A percentile compares a stretch with the other conserved stretches of the same genome.
These are phyloP conservation scores for Pugionium dolabratum DNA, from an alignment of 345 rosid species.

Conservation along the genomic window DNA sequence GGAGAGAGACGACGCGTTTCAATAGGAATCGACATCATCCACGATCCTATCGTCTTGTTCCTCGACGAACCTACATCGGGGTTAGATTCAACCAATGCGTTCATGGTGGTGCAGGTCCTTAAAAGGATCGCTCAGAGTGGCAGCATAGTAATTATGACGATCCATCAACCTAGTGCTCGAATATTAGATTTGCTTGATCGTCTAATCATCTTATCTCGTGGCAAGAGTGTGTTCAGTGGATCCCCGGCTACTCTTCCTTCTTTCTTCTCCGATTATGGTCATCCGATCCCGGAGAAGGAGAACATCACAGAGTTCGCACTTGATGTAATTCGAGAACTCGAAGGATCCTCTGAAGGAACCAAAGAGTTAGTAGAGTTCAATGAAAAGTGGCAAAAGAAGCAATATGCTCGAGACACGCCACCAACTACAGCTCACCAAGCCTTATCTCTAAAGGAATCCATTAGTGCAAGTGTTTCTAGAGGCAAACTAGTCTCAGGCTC, in stretches of 20 bases:
- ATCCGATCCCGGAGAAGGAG: constrained; percentile 73
- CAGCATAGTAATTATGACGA: constrained; percentile 75
- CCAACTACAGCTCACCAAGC: constrained; percentile 16
- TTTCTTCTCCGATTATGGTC: constrained; percentile 67
- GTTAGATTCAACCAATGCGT: constrained; percentile 80
- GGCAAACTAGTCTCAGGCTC: constrained; percentile 42
- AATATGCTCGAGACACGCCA: constrained; percentile 14
- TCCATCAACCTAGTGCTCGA: constrained; percentile 70
- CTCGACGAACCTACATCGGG: constrained; percentile 95
- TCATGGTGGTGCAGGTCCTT: constrained; percentile 81
- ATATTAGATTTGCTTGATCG: constrained; percentile 63
- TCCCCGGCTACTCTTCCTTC: constrained; percentile 53
- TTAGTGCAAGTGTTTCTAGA: constrained; percentile 34
- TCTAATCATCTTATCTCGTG: constrained; percentile 49
- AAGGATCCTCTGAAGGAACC: constrained; percentile 60
- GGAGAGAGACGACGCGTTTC: constrained; percentile 71
- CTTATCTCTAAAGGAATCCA: constrained; percentile 38
- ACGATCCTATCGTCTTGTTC: constrained; percentile 72
- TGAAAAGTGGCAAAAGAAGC: constrained; percentile 50
- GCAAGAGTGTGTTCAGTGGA: constrained; percentile 56
- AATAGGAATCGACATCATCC: constrained; percentile 81
- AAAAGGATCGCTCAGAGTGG: constrained; percentile 76
- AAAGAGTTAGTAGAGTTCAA: constrained; percentile 64
- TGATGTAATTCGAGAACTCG: constrained; percentile 60
- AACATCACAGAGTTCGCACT: constrained; percentile 74